phyloP scores from a whole-genome alignment of 2,329 filamentous ascomycete genomes.

The Calonectria leucothoes region DNA sequence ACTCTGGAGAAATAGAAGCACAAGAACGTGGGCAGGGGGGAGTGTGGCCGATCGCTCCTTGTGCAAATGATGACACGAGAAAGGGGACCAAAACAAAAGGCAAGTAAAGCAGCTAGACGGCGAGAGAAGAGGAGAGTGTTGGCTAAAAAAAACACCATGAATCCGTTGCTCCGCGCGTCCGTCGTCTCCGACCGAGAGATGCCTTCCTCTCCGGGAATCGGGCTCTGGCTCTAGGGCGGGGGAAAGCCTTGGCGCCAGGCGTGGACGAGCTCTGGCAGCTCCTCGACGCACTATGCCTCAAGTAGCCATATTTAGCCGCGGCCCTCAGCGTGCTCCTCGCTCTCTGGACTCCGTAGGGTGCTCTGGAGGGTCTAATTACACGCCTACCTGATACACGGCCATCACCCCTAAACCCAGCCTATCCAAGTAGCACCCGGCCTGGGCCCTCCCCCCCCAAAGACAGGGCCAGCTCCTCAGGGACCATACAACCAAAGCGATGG shows the following conservation, averaged over 20 bases:
- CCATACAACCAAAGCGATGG: background rate
- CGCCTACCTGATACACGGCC: background rate
- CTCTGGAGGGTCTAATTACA: background rate
- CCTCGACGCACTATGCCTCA: slow-evolving; percentile 7
- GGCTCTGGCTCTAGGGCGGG: background rate
- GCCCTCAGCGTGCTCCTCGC: no score
- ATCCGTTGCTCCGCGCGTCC: background rate
- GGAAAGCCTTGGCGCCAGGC: background rate
- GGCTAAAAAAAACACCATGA: background rate
- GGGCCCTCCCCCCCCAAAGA: background rate
- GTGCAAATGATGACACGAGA: background rate
- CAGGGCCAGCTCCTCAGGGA: background rate
- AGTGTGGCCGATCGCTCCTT: background rate
- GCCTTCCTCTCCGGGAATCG: slow-evolving; percentile 17
- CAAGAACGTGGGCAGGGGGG: background rate
- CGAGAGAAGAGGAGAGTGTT: background rate
- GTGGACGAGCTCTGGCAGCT: background rate
- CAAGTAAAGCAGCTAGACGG: background rate
- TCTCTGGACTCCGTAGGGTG: no score
- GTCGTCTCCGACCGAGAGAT: background rate
- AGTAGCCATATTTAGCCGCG: slow-evolving; percentile 28
- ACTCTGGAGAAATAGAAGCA: background rate
- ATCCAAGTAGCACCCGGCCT: background rate
- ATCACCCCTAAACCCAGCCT: background rate
- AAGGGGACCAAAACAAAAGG: background rate